Evolutionary conservation across 257 asterid species (phyloP), one percentile per base, ranked within the genome.

Genomic region (Jacaranda mimosifolia): DNA sequence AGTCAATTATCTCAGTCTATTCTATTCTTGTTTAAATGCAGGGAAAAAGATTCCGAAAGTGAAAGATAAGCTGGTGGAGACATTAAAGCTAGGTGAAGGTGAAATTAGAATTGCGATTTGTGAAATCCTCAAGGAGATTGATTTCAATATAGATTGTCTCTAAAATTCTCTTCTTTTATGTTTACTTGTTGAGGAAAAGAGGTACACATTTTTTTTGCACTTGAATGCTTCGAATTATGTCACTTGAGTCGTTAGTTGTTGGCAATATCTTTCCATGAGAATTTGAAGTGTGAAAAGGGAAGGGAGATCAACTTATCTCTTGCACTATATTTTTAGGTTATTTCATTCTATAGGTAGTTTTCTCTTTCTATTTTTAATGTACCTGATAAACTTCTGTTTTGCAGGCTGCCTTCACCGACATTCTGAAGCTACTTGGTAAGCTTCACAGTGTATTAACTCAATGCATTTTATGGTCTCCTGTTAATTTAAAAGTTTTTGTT

Each of bases 361-460:
- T 74, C 42, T 38, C 38, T 9, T 56, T 53, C 48, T 63, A 67
- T 74, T 38, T 81, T 18, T 63, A 26, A 43, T 42, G 21, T 17
- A 40, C 70, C 13, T 32, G 40, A 77, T 51, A 32, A 63, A 1
- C 21, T 78, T 70, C 71, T 69, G 12, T 87, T 71, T 82, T 79
- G 87, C 94, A 91, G 99, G 97, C 97, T 59, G 93, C 99, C 75
- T 93, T 93, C 88, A 91, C 97, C 1, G 98, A 96, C 90, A 93
- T 95, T 81, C 83, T 93, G 86, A 91, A 93, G 90, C 83, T 89
- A 74, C 97, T 95, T 21, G 89, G 99, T 95, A 87, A 79, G 91
- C 53, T 63, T 52, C 72, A 38, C 1, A 52, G 14, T 52, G 17
- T 19, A 4, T 76, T 17, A 59, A 26, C 21, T 56, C 19, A 40